Evolutionary conservation across 495 filamentous ascomycete species (phyloP).

Genomic region (Penicillium subrubescens): DNA sequence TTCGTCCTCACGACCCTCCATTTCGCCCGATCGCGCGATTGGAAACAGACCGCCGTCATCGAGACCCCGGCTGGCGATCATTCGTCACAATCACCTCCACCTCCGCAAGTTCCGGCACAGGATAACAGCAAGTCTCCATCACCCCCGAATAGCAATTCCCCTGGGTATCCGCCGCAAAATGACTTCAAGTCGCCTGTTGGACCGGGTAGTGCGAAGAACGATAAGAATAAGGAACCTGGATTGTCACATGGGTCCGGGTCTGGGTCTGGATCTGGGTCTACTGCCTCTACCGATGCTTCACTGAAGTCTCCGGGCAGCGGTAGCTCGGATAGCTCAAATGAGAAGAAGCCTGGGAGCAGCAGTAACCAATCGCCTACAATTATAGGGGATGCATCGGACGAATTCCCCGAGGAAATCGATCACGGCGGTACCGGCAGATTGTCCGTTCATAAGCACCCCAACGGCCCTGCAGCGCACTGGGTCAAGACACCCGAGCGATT

Average conservation of each 20-base stretch:
- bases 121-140: constrained; percentile 13
- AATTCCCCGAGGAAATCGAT: constrained; percentile 15
- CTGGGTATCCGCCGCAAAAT: background rate
- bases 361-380: background rate
- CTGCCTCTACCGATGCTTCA: constrained; percentile 8
- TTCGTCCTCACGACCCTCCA: constrained; percentile 67
- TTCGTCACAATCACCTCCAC: constrained; percentile 5
- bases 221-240: background rate
- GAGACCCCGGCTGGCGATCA: constrained; percentile 14
- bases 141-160: constrained; percentile 16
- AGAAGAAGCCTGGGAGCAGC: background rate
- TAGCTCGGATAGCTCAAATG: background rate
- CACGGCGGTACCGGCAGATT: constrained; percentile 35
- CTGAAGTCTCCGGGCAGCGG: constrained; percentile 4
- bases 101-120: constrained; percentile 9
- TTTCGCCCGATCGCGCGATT: constrained; percentile 50
- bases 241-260: background rate
- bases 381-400: background rate
- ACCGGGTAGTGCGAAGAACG: background rate
- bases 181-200: background rate
- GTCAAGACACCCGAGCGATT: constrained; percentile 69
- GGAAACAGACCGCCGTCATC: constrained; percentile 19
- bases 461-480: constrained; percentile 61
- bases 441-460: constrained; percentile 37
- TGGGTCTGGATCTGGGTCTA: constrained; percentile 5